Evolutionary conservation across 139 green algal species (phyloP).

Genomic region (Mychonastes homosphaera): DNA sequence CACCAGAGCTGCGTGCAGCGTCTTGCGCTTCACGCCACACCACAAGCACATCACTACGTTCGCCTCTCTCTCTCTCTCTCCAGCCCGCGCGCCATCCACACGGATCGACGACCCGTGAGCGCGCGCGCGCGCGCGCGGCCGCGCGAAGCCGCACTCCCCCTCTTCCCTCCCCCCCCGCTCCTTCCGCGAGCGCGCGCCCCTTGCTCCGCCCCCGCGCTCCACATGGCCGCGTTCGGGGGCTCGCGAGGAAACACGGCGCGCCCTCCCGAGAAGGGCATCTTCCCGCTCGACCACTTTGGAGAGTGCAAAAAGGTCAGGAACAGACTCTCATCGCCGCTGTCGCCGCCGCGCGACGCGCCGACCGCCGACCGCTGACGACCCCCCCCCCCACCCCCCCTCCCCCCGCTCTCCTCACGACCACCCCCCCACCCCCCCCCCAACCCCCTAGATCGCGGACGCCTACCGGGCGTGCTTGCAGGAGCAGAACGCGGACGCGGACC

Average conservation of each 20-base stretch:
- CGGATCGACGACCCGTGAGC: no score
- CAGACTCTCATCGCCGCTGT: not conserved
- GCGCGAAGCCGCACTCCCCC: no score
- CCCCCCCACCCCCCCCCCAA: not conserved
- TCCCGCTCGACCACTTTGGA: constrained; percentile 91
- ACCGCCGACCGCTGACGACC: not conserved
- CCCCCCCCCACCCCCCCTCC: not conserved
- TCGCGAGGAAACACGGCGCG: constrained; percentile 26
- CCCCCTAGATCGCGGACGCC: constrained; percentile 44
- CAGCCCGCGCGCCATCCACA: no score
- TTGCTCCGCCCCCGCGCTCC: not conserved
- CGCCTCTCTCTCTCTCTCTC: no score
- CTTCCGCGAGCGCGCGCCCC: not conserved
- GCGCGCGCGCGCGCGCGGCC: no score
- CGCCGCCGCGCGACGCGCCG: not conserved
- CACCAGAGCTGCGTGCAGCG: no score
- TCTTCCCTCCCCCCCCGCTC: no score
- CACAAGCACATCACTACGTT: no score
- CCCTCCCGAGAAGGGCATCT: constrained; percentile 91
- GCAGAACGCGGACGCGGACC: constrained; percentile 38
- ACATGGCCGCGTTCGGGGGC: constrained; percentile 20
- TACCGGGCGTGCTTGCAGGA: constrained; percentile 75
- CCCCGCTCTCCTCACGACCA: not conserved
- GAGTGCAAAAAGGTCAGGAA: constrained; percentile 72
- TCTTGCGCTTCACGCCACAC: no score